Conservation (phyloP, 352 stramenopile genomes). For the Globisporangium sylvaticum region DNA sequence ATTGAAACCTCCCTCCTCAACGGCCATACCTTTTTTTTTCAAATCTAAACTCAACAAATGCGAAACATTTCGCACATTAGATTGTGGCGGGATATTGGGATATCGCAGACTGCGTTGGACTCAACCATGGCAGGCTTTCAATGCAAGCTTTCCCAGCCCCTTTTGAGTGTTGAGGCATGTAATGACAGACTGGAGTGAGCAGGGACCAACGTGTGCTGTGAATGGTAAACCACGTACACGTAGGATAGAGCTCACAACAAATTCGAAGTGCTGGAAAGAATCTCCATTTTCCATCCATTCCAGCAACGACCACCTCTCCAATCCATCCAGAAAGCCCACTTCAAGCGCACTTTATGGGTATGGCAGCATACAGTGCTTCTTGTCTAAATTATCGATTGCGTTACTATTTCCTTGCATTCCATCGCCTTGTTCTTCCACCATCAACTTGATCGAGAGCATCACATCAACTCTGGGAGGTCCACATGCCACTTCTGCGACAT, state of each 20-base stretch:
- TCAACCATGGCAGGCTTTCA: neutral
- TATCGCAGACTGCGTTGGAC: neutral
- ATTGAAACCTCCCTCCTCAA: neutral
- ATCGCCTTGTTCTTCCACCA: neutral
- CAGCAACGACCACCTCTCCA: neutral
- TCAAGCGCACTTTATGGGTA: conserved; percentile 3
- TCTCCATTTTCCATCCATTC: neutral
- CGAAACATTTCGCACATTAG: neutral
- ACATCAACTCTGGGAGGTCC: neutral
- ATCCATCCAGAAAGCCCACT: neutral
- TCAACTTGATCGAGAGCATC: conserved; percentile 1
- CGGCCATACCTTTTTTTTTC: neutral
- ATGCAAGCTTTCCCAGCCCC: neutral
- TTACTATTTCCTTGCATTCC: neutral
- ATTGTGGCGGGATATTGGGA: neutral
- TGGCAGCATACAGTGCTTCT: neutral
- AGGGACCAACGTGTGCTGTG: neutral
- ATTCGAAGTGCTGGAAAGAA: neutral
- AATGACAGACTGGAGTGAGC: neutral
- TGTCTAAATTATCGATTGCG: neutral
- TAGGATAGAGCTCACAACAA: no score
- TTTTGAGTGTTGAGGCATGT: neutral
- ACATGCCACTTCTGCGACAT: neutral
- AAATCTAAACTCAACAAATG: neutral
- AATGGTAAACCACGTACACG: neutral